Conservation (phyloP, 768 basidiomycete genomes). For the Amyloporia xantha region DNA sequence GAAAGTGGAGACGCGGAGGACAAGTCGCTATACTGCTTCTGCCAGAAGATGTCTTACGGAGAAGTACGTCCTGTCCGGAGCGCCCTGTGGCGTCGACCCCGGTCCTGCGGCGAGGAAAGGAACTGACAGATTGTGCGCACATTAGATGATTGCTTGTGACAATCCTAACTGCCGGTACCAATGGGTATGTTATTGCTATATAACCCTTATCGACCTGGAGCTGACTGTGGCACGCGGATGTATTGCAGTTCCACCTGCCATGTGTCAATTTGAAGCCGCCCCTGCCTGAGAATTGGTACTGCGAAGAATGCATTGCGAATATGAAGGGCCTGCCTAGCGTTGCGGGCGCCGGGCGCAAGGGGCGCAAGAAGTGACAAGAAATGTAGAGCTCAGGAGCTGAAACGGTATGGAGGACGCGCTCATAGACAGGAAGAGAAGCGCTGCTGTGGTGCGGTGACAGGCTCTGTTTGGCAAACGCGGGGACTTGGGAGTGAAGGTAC, state of each 20-base stretch:
- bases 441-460: neutral
- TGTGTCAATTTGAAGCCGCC: conserved; percentile 53
- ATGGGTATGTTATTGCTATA: conserved; percentile 44
- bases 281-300: conserved; percentile 53
- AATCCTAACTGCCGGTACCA: conserved; percentile 48
- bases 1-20: conserved; percentile 50
- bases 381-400: neutral
- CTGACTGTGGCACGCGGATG: neutral
- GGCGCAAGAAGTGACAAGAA: conserved; percentile 29
- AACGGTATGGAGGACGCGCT: neutral
- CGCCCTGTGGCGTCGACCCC: neutral
- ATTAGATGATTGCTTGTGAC: conserved; percentile 58
- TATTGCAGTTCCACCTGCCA: conserved; percentile 50
- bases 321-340: conserved; percentile 6
- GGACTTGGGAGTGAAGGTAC: neutral
- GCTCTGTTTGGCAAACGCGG: no score
- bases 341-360: conserved; percentile 26
- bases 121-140: no score
- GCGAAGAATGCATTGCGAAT: conserved; percentile 39
- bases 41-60: conserved; percentile 55
- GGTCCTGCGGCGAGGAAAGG: conserved; percentile 2
- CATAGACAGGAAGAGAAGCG: neutral
- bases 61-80: conserved; percentile 30
- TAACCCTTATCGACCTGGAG: neutral
- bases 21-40: conserved; percentile 55